These are phyloP conservation scores for Leccinellum rugosiceps DNA, from an alignment of 768 basidiomycete species.

Conservation along the genomic window DNA sequence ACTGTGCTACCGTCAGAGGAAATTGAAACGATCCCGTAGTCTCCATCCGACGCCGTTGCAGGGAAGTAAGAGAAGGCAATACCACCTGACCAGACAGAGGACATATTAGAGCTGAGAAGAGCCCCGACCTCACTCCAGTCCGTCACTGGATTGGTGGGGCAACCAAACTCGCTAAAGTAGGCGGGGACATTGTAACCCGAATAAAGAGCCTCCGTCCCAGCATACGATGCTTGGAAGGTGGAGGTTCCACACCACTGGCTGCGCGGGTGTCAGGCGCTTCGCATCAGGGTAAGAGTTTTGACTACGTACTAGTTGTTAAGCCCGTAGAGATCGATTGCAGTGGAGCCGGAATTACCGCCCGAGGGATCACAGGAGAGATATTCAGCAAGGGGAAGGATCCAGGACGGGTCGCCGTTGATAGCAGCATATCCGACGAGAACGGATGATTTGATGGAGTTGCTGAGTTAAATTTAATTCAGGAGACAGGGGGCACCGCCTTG, in stretches of 20 bases:
- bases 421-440: constrained; percentile 83
- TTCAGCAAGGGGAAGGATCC: constrained; percentile 65
- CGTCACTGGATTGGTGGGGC: constrained; percentile 60
- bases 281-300: not conserved
- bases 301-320: constrained; percentile 79
- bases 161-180: constrained; percentile 90
- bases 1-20: constrained; percentile 64
- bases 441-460: constrained; percentile 59
- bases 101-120: constrained; percentile 71
- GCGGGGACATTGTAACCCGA: constrained; percentile 71
- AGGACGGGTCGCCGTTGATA: constrained; percentile 67
- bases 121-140: constrained; percentile 74
- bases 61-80: constrained; percentile 91
- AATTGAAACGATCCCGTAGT: constrained; percentile 85
- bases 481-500: not conserved
- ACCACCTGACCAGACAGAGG: constrained; percentile 83
- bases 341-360: constrained; percentile 47
- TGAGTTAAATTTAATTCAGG: constrained; percentile 21
- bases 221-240: constrained; percentile 55
- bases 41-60: constrained; percentile 62
- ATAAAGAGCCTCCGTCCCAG: constrained; percentile 50
- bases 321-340: constrained; percentile 81
- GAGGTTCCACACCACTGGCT: constrained; percentile 84
- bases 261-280: constrained; percentile 11
- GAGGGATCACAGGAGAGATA: constrained; percentile 77